Evolutionary conservation across 2,329 filamentous ascomycete species (phyloP).

Genomic region (Penicillium janthinellum): DNA sequence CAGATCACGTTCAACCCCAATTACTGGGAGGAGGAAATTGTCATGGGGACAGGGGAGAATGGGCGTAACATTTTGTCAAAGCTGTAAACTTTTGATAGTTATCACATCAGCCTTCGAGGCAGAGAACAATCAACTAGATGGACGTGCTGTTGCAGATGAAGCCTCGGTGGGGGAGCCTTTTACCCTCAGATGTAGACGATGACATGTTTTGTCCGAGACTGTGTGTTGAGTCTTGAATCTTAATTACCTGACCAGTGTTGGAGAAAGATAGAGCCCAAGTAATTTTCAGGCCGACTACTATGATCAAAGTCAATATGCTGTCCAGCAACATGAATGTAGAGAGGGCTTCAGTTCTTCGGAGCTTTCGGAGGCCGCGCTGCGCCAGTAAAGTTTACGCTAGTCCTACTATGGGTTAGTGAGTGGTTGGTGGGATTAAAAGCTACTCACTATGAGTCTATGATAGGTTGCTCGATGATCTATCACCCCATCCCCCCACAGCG

Average conservation of each 20-base stretch:
- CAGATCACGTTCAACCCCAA: constrained; percentile 52
- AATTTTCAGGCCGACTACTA: too few species aligned
- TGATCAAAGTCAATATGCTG: too few species aligned
- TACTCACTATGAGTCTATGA: too few species aligned
- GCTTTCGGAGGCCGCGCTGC: background rate
- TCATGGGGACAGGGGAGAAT: constrained; percentile 25
- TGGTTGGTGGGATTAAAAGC: background rate
- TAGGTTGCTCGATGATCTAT: too few species aligned
- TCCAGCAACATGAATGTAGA: background rate
- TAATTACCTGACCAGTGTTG: too few species aligned
- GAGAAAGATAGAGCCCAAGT: background rate
- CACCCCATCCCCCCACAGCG: background rate
- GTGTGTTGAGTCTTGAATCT: too few species aligned
- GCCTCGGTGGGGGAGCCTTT: too few species aligned
- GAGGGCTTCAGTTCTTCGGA: background rate
- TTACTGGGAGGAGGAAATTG: constrained; percentile 32
- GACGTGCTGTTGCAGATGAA: too few species aligned
- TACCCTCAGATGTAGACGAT: too few species aligned
- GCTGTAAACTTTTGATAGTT: constrained; percentile 9
- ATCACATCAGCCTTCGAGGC: too few species aligned
- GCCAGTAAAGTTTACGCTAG: background rate
- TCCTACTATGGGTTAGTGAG: background rate
- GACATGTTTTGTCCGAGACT: too few species aligned
- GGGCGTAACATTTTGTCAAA: constrained; percentile 19
- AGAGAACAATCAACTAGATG: too few species aligned